Percentiles rank a stretch among this genome's conserved stretches.
These are phyloP conservation scores for Diplocarpon mali DNA, from an alignment of 2,329 filamentous ascomycete genomes.

Conservation along the genomic window DNA sequence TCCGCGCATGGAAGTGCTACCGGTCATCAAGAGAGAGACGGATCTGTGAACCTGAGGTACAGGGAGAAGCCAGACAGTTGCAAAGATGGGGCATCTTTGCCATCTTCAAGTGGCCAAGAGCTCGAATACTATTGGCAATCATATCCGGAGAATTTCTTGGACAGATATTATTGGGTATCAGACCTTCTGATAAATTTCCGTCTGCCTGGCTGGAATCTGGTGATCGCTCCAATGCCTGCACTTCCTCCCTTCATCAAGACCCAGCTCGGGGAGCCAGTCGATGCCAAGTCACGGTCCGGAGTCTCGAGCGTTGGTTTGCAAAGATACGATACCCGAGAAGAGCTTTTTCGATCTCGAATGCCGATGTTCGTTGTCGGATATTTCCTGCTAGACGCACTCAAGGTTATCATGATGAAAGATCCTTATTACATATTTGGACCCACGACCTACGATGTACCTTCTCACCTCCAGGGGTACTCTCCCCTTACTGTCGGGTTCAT, in stretches of 20 bases:
- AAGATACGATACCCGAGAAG: constrained; percentile 31
- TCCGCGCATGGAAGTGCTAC: constrained; percentile 9
- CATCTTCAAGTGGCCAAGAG: constrained; percentile 18
- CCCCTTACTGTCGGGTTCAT: constrained; percentile 38
- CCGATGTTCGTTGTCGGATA: constrained; percentile 44
- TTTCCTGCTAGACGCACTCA: constrained; percentile 57
- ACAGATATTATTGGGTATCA: constrained; percentile 43
- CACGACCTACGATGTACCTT: constrained; percentile 32
- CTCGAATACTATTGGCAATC: constrained; percentile 49
- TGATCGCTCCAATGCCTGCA: constrained; percentile 38
- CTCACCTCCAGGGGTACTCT: constrained; percentile 34
- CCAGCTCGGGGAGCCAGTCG: constrained; percentile 29
- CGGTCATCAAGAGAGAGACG: background rate
- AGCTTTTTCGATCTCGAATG: constrained; percentile 37
- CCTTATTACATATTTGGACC: constrained; percentile 60
- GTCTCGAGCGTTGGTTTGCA: constrained; percentile 36
- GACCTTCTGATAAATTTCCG: constrained; percentile 46
- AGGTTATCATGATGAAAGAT: constrained; percentile 60
- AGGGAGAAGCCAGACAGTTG: background rate
- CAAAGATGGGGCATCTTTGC: background rate
- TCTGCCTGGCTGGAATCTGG: constrained; percentile 48
- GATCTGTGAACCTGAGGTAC: background rate
- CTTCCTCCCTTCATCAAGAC: constrained; percentile 33
- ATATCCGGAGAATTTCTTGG: constrained; percentile 40
- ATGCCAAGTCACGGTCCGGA: constrained; percentile 26